A percentile compares a stretch with the other conserved stretches of the same genome.
Evolutionary conservation across 352 stramenopile genomes (phyloP).

Genomic region (Phytopythium aichiense): DNA sequence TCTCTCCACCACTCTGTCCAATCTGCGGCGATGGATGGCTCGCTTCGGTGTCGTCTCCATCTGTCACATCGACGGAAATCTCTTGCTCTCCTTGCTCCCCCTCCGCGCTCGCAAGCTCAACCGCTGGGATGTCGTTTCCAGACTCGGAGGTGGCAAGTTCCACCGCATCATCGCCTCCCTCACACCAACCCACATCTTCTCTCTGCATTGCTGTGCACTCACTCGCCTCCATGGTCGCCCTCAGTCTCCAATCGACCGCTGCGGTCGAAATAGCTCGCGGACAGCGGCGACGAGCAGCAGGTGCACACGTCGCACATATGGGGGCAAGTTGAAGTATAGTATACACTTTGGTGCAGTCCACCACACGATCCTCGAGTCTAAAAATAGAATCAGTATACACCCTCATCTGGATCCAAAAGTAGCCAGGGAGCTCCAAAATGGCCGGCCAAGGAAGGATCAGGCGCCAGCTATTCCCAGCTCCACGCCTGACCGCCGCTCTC

Average conservation of each 20-base stretch:
- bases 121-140: not conserved
- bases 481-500: not conserved
- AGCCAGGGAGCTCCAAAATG: not conserved
- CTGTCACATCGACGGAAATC: not conserved
- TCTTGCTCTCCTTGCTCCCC: not conserved
- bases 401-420: not conserved
- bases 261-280: not conserved
- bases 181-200: no score
- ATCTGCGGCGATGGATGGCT: not conserved
- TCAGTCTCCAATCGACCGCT: not conserved
- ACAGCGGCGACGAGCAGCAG: not conserved
- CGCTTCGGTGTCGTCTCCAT: not conserved
- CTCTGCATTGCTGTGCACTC: not conserved
- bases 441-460: not conserved
- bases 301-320: not conserved
- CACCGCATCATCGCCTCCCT: not conserved
- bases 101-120: not conserved
- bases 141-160: not conserved
- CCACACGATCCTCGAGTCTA: not conserved
- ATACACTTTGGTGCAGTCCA: not conserved
- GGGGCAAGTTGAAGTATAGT: constrained; percentile 5
- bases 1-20: not conserved
- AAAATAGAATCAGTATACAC: constrained; percentile 6
- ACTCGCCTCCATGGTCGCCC: not conserved
- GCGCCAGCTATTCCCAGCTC: not conserved